Base-by-base conservation (phyloP, 163 green algal species). In the Volvox carteri region DNA sequence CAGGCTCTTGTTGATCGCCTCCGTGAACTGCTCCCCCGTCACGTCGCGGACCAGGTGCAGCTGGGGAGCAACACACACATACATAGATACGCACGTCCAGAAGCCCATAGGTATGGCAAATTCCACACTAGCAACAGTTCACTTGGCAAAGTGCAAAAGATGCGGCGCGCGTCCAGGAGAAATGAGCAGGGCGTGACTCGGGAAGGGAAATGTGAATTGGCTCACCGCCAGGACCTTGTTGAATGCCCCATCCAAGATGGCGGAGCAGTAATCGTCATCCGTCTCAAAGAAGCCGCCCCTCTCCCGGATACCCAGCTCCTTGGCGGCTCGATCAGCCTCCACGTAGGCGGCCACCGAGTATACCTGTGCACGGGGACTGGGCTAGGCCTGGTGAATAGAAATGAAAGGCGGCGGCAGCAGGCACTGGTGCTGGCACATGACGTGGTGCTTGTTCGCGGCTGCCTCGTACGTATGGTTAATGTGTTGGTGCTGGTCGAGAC, bases 301-400 rank as follows among this genome's bases (percentile, higher is more conserved):
- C 28, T 93, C 23, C 11, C 96, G 90, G 25, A 98, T 83, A 62
- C 96, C 96, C 75, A 98, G 92, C 92, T 98, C 97, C 54, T 94
- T 91, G 4, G 96, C 95, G 6, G 95, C 95, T 41, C 92, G 90
- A 37, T 95, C 93, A 0, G 92, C 95, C 88, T 98, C 97, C 23
- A 98, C 96, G 90, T 96, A 98, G 48, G 97, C 58, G 0, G 94
- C 91, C 12, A 97, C 90, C 16, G 95, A 92, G 89, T 98, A 98
- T 16, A 98, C 92, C 95, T 97, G 91, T 19, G 28, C 54, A 16
- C n/a, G n/a, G n/a, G n/a, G n/a, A n/a, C n/a, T n/a, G n/a, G n/a
- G n/a, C n/a, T n/a, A n/a, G n/a, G n/a, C n/a, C n/a, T n/a, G n/a
- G n/a, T n/a, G n/a, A n/a, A n/a, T n/a, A n/a, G n/a, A n/a, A n/a